Evolutionary conservation across 768 basidiomycete species (phyloP).

Genomic region (Tulasnella sp.): DNA sequence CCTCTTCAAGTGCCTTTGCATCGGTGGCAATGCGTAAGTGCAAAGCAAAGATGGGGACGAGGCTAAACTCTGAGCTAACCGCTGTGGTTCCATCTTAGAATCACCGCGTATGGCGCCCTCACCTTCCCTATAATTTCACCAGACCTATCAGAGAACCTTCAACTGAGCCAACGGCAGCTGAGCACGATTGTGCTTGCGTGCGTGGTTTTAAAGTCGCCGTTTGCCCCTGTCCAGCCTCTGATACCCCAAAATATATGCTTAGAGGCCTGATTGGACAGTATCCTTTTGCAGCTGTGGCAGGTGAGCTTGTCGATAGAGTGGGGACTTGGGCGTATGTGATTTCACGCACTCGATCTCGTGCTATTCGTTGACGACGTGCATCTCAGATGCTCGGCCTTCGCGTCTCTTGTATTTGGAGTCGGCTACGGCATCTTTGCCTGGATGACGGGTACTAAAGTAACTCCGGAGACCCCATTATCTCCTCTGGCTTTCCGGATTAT

Average conservation of each 20-base stretch:
- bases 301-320: slow-evolving; percentile 52
- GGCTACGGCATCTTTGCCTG: slow-evolving; percentile 55
- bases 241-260: background rate
- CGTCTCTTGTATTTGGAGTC: slow-evolving; percentile 43
- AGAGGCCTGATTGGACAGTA: slow-evolving; percentile 83
- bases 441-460: slow-evolving; percentile 34
- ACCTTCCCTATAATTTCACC: slow-evolving; percentile 68
- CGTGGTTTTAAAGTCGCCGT: slow-evolving; percentile 21
- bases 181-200: slow-evolving; percentile 71
- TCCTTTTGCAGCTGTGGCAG: slow-evolving; percentile 57
- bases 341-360: background rate
- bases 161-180: slow-evolving; percentile 63
- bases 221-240: background rate
- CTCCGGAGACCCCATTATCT: slow-evolving; percentile 29
- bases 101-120: slow-evolving; percentile 70
- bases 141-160: slow-evolving; percentile 42
- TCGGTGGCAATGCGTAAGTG: slow-evolving; percentile 53
- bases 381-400: slow-evolving; percentile 44
- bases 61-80: background rate
- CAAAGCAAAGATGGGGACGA: background rate
- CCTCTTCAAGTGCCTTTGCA: slow-evolving; percentile 35
- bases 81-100: slow-evolving; percentile 27
- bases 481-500: slow-evolving; percentile 36
- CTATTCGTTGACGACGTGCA: background rate
- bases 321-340: slow-evolving; percentile 41